Evolutionary conservation across 1,284 basidiomycete species (phyloP).

Genomic region (Fistulinella cinereoalba): DNA sequence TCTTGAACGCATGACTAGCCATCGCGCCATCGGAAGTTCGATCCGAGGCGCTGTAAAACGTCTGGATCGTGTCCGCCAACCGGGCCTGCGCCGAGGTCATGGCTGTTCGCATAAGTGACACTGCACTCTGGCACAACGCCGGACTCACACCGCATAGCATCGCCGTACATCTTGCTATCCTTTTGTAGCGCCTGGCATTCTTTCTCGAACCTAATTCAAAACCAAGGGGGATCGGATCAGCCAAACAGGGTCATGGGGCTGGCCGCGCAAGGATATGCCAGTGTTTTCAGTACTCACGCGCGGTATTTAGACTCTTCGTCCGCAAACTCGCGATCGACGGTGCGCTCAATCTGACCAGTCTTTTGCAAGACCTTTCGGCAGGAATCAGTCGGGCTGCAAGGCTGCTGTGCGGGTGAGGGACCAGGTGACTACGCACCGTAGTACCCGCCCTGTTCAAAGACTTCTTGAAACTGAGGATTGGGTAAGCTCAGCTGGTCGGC

Average conservation of each 20-base stretch:
- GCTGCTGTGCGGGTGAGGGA: background rate
- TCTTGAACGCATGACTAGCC: conserved; percentile 95
- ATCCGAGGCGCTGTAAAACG: conserved; percentile 90
- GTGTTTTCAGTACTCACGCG: conserved; percentile 54
- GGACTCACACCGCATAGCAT: conserved; percentile 83
- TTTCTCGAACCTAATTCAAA: conserved; percentile 77
- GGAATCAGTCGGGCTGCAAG: conserved; percentile 3
- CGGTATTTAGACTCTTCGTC: conserved; percentile 92
- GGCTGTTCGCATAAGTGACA: conserved; percentile 47
- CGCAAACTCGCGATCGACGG: conserved; percentile 90
- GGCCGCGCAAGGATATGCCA: background rate
- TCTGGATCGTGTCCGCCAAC: conserved; percentile 91
- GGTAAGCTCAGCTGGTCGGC: conserved; percentile 5
- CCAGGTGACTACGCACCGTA: conserved; percentile 49
- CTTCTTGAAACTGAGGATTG: conserved; percentile 79
- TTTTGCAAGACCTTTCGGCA: conserved; percentile 81
- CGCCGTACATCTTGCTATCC: conserved; percentile 92
- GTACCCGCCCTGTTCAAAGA: conserved; percentile 91
- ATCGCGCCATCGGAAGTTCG: conserved; percentile 88
- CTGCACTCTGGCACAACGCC: no score
- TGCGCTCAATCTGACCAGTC: conserved; percentile 96
- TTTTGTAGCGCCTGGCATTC: conserved; percentile 91
- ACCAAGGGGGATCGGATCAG: background rate
- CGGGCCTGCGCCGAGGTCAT: conserved; percentile 93
- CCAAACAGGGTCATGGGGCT: background rate